Evolutionary conservation across 805 yeast genomes (phyloP).

Genomic region (Lachancea mirantina): DNA sequence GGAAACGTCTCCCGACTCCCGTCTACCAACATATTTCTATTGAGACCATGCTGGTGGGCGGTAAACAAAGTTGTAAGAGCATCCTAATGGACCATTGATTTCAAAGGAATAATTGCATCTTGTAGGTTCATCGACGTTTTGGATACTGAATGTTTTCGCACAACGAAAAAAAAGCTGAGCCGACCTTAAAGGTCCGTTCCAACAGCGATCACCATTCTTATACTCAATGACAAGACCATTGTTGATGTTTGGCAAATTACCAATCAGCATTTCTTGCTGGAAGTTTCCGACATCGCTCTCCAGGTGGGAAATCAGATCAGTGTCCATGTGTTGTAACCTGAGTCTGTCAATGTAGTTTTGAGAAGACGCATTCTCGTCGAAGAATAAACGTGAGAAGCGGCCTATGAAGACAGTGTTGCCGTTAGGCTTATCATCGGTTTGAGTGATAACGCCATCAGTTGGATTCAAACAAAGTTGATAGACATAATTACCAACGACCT

Average conservation of each 20-base stretch:
- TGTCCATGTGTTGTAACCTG: conserved; percentile 18
- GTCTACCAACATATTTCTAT: background rate
- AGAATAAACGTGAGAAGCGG: conserved; percentile 9
- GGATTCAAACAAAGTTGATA: conserved; percentile 22
- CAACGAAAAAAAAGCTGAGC: conserved; percentile 61
- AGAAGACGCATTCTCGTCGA: conserved; percentile 14
- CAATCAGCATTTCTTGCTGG: conserved; percentile 15
- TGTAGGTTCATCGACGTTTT: conserved; percentile 77
- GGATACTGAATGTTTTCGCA: conserved; percentile 42
- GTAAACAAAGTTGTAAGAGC: conserved; percentile 20
- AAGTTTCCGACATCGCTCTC: conserved; percentile 14
- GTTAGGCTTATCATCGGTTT: conserved; percentile 18
- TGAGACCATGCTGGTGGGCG: conserved; percentile 9
- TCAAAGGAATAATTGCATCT: conserved; percentile 70
- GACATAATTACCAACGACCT: conserved; percentile 16
- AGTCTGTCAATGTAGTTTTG: conserved; percentile 19
- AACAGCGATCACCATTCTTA: conserved; percentile 68
- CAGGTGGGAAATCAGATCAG: conserved; percentile 21
- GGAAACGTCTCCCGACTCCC: no score
- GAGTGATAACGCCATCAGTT: conserved; percentile 15
- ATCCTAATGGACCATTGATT: conserved; percentile 37
- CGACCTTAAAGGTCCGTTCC: conserved; percentile 88
- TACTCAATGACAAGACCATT: conserved; percentile 37
- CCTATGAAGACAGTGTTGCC: conserved; percentile 25
- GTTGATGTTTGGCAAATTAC: conserved; percentile 27